Percentiles rank a stretch among this genome's conserved stretches.
These are phyloP conservation scores for Scalesia atractyloides DNA, from an alignment of 129 eudicot species.

Conservation along the genomic window DNA sequence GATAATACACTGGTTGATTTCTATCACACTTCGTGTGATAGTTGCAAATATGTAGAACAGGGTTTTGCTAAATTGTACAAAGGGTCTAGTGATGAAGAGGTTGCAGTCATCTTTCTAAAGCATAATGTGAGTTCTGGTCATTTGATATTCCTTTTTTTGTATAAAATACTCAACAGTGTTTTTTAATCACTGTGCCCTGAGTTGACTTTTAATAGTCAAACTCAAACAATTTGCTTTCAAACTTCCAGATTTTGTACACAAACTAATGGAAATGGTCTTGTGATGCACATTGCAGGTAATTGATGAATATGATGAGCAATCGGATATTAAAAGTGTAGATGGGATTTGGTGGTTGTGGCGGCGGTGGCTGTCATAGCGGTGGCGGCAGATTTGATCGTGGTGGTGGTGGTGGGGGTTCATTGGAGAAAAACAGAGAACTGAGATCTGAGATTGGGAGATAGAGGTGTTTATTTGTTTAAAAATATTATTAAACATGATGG, in stretches of 20 bases:
- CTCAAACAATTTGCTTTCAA: constrained; percentile 10
- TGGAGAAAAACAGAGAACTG: no score
- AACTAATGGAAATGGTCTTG: neutral
- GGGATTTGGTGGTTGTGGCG: no score
- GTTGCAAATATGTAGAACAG: constrained; percentile 93
- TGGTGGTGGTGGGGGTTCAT: no score
- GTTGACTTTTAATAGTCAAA: constrained; percentile 9
- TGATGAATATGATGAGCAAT: constrained; percentile 91
- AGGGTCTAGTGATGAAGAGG: constrained; percentile 78
- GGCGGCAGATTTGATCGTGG: no score
- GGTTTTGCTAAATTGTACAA: constrained; percentile 85
- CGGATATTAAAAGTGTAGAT: constrained; percentile 50
- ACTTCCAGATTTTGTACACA: neutral
- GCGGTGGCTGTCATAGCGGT: no score
- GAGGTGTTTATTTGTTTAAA: no score
- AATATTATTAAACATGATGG: no score
- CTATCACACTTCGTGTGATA: constrained; percentile 88
- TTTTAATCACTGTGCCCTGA: neutral
- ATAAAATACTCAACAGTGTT: neutral
- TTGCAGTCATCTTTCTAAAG: constrained; percentile 75
- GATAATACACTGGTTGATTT: constrained; percentile 80
- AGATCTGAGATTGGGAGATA: no score
- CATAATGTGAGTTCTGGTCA: constrained; percentile 63
- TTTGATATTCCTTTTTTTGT: constrained; percentile 2
- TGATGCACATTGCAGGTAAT: constrained; percentile 51